Evolutionary conservation across 1,284 basidiomycete genomes (phyloP), one percentile per base, ranked within the genome.

Genomic region (Gomphus bonarii): DNA sequence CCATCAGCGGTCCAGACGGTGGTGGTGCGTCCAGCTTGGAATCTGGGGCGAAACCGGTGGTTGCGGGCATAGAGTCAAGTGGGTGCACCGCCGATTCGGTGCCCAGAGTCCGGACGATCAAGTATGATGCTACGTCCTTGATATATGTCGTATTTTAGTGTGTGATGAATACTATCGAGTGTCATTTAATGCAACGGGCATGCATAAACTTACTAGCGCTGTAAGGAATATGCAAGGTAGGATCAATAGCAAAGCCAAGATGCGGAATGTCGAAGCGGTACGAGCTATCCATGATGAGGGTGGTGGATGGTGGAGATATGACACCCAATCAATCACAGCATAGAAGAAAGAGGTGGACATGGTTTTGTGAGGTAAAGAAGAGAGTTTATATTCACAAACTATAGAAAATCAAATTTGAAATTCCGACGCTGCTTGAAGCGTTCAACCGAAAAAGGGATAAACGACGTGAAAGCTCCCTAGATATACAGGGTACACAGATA

Each of bases 71-170:
- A 38, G 7, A 12, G 22, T 50, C 47, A 4, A 53, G 16, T 36
- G 8, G 33, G 33, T 53, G 50, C 9, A n/a, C n/a, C n/a, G 50
- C 30, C 18, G 50, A 30, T 48, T 58, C 77, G 59, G 88, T 78
- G 30, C 87, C 88, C 48, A 90, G 75, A 5, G 86, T 89, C 59
- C 87, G 82, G n/a, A 84, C 88, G 64, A 90, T 84, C 56, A 81
- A 79, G 63, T 90, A 90, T n/a, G 88, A 85, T 7, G 80, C 74
- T 56, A 90, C 80, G 66, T 90, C 87, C 87, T 90, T 63, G 38
- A 47, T n/a, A 44, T 43, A n/a, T 22, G 22, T 28, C 25, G 38
- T 25, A 14, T 25, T 42, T 6, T 43, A 31, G 10, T 8, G 50
- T 38, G 9, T 22, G 3, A 20, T n/a, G 5, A 28, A 28, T 28